A percentile compares a stretch with the other conserved stretches of the same genome.
These are phyloP conservation scores for Capsicum pubescens DNA, from an alignment of 257 asterid species.

Conservation along the genomic window DNA sequence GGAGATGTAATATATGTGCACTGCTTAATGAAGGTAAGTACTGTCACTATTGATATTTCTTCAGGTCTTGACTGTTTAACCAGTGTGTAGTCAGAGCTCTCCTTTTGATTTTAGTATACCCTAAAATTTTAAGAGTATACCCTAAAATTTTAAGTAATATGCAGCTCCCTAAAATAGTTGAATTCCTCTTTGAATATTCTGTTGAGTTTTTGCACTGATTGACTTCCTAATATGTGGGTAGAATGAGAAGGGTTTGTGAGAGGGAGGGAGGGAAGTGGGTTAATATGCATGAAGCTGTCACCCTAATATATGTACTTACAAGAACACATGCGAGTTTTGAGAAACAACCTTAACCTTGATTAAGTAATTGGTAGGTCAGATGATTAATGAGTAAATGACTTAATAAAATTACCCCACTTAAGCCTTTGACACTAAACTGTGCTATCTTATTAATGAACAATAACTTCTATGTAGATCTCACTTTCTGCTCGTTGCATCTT, in stretches of 20 bases:
- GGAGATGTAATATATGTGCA: conserved; percentile 89
- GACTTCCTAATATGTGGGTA: conserved; percentile 26
- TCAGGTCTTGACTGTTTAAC: conserved; percentile 6
- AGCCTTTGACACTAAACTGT: not conserved
- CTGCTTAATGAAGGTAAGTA: conserved; percentile 71
- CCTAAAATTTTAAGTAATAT: not conserved
- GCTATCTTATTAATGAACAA: not conserved
- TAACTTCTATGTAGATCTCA: conserved; percentile 9
- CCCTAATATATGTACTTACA: conserved; percentile 2
- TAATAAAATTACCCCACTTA: conserved; percentile 10
- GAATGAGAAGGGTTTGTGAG: not conserved
- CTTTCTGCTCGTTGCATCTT: conserved; percentile 1
- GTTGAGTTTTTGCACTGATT: not conserved
- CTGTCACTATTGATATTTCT: not conserved
- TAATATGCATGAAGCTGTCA: conserved; percentile 3
- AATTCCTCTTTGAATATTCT: conserved; percentile 3
- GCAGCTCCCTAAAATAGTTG: not conserved
- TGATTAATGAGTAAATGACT: conserved; percentile 22
- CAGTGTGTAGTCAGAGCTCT: not conserved
- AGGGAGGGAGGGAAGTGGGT: conserved; percentile 5
- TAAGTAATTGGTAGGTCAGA: conserved; percentile 1
- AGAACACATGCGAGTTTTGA: not conserved
- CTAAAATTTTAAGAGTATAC: not conserved
- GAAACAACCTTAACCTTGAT: conserved; percentile 14
- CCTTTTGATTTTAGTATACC: not conserved